A percentile compares a stretch with the other conserved stretches of the same genome.
Conservation (phyloP, 2,329 filamentous ascomycete species). For the Ceratocystis huliohia region DNA sequence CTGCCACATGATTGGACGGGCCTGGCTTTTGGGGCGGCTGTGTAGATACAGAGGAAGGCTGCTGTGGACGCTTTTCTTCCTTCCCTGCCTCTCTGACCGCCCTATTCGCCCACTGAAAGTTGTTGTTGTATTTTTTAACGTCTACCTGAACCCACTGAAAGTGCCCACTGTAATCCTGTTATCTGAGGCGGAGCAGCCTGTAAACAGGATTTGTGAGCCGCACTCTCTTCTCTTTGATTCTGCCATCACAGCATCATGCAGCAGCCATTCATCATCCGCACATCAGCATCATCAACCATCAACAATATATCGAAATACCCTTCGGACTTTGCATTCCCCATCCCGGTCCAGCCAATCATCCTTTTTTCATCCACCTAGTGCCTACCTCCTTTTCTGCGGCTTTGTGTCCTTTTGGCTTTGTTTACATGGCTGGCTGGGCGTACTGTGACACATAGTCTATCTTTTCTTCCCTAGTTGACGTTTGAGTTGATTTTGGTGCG, state of each 20-base stretch:
- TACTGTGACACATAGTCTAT: constrained; percentile 5
- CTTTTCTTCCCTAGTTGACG: neutral
- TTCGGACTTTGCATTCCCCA: neutral
- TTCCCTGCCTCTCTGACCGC: neutral
- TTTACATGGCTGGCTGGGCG: neutral
- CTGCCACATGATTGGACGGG: no score
- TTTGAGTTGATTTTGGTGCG: neutral
- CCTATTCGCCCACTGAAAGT: neutral
- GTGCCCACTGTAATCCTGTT: neutral
- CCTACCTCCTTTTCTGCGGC: neutral
- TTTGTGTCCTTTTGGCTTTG: constrained; percentile 1
- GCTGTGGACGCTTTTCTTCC: neutral
- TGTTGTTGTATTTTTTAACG: no score
- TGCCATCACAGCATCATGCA: no score
- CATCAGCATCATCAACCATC: neutral
- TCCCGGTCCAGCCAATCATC: neutral
- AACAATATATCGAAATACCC: no score
- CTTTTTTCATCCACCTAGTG: neutral
- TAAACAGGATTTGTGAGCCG: neutral
- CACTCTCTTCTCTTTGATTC: no score
- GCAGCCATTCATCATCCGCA: neutral
- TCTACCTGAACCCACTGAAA: neutral
- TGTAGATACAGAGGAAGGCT: neutral
- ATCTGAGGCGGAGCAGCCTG: neutral
- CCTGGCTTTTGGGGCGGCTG: neutral